These are phyloP conservation scores for Sphagnum magellanicum DNA, from an alignment of 228 moss, liverwort and hornwort species.

Conservation along the genomic window DNA sequence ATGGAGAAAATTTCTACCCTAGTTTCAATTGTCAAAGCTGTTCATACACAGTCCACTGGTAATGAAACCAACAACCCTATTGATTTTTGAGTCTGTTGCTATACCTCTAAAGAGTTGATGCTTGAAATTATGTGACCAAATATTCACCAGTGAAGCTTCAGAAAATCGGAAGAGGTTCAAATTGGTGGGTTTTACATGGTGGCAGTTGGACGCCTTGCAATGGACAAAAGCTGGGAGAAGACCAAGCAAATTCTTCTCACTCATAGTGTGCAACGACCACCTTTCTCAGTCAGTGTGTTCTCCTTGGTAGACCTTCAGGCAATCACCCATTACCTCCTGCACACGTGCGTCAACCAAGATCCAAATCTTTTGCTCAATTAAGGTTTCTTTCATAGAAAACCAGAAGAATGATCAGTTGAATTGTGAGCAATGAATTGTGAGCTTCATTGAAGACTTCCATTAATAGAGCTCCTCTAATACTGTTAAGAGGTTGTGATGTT, in stretches of 20 bases:
- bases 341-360: constrained; percentile 45
- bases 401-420: too few species aligned
- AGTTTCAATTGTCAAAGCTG: constrained; percentile 68
- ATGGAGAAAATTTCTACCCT: constrained; percentile 77
- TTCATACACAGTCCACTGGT: constrained; percentile 77
- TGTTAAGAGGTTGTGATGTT: too few species aligned
- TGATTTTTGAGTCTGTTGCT: too few species aligned
- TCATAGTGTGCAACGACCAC: constrained; percentile 88
- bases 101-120: background rate
- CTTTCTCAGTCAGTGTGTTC: constrained; percentile 75
- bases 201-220: constrained; percentile 48
- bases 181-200: background rate
- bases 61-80: background rate
- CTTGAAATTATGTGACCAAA: background rate
- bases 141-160: too few species aligned
- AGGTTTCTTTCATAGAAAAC: too few species aligned
- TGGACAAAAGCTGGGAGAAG: constrained; percentile 82
- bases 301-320: constrained; percentile 75
- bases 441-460: too few species aligned
- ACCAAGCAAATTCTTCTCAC: constrained; percentile 66
- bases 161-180: too few species aligned
- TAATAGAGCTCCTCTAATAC: too few species aligned
- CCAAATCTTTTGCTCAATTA: too few species aligned
- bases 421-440: too few species aligned
- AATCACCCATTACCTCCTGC: constrained; percentile 81